A percentile compares a stretch with the other conserved stretches of the same genome.
Evolutionary conservation across 495 filamentous ascomycete species (phyloP).

Genomic region (Penicillium turbatum): DNA sequence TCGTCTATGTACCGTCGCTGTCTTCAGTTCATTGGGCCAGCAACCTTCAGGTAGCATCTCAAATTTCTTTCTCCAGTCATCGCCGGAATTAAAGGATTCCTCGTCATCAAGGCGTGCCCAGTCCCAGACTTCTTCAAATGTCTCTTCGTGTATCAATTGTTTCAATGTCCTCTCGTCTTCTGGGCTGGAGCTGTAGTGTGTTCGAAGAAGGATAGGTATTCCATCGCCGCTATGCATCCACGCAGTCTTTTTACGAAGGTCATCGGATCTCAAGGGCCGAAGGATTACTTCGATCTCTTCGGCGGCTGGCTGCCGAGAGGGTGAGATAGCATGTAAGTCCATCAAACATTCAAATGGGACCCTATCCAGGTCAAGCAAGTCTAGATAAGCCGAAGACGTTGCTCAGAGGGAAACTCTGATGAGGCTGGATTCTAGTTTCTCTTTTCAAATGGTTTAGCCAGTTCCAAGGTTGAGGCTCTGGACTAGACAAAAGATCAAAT

Average conservation of each 20-base stretch:
- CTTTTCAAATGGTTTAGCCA: background rate
- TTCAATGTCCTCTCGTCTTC: slow-evolving; percentile 1
- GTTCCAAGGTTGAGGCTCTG: background rate
- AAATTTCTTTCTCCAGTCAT: background rate
- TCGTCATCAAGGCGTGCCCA: background rate
- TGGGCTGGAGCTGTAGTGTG: background rate
- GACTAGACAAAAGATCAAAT: background rate
- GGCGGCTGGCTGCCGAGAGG: background rate
- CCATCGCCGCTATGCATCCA: background rate
- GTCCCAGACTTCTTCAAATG: background rate
- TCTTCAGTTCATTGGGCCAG: background rate
- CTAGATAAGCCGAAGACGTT: background rate
- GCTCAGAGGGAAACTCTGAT: background rate
- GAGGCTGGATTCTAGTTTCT: background rate
- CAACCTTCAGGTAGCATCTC: slow-evolving; percentile 1
- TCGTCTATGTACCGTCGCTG: background rate
- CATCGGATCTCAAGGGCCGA: background rate
- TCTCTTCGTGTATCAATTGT: background rate
- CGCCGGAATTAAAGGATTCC: background rate
- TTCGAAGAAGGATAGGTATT: background rate
- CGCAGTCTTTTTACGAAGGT: background rate
- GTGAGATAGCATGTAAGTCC: background rate
- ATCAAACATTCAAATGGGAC: background rate
- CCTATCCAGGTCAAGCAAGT: background rate
- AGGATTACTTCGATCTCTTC: slow-evolving; percentile 1